Base-by-base conservation (phyloP, 495 filamentous ascomycete genomes). In the Immersiella caudata region DNA sequence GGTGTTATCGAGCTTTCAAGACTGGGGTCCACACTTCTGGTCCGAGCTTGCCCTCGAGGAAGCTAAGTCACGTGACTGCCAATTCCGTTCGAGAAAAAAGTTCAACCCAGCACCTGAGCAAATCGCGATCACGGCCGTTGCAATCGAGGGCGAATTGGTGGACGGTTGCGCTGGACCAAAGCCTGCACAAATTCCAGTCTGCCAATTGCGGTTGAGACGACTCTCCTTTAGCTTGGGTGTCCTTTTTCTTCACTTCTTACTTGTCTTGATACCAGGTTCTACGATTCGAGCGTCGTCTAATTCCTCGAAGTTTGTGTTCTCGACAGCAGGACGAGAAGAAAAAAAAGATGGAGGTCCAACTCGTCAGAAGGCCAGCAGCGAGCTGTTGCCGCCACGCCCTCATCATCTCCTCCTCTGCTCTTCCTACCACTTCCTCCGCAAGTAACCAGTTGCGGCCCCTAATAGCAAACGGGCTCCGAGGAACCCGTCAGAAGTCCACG, bases 401-500 rank as follows among this genome's bases (percentile, higher is more conserved):
- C 22, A 24, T 54, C 36, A 25, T 60, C 33, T 67, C 59, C 22
- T 58, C 46, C 49, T 49, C 52, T 52, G 26, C 33, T 49, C 54
- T 58, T 27, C 64, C 16, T 22, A 50, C 22, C n/a, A 21, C n/a
- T 50, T 14, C 26, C 11, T 2, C 40, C 40, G 40, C 40, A 46
- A 46, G 40, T 49, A 29, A 7, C 59, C 21, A 50, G 25, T 27
- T 26, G 80, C 65, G 77, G 80, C 51, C 84, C 79, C 60, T 76
- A 78, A 70, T 26, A n/a, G 74, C 79, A 49, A 74, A 78, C 50
- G 62, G 70, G 67, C 79, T 73, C 66, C 81, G 83, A 65, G 70
- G 85, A 49, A 54, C 68, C 46, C 86, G 91, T 52, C 83, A 89
- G 71, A 86, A 93, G 78, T 91, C 90, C 64, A 86, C 89, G 40